phyloP scores from a whole-genome alignment of 2,329 filamentous ascomycete species.

The Apiospora aurea region DNA sequence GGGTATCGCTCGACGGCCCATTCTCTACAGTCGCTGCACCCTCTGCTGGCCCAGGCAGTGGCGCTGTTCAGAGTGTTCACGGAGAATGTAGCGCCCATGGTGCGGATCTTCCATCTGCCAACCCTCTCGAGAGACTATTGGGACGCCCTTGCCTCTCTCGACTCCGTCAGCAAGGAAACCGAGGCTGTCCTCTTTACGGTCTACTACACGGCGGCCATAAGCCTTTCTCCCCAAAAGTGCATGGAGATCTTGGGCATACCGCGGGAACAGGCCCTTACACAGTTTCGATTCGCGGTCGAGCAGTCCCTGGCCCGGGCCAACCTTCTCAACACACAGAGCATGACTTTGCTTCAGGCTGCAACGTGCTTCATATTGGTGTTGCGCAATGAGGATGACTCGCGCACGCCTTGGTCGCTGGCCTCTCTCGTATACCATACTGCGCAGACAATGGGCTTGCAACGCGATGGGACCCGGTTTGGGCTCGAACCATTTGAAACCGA shows the following conservation, averaged over 20 bases:
- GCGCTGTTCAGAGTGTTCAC: constrained; percentile 35
- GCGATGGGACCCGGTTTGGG: constrained; percentile 23
- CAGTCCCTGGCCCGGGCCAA: constrained; percentile 15
- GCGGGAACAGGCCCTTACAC: background rate
- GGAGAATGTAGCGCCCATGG: constrained; percentile 38
- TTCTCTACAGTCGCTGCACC: constrained; percentile 36
- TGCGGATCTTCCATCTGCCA: constrained; percentile 42
- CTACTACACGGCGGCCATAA: constrained; percentile 17
- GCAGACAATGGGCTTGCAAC: constrained; percentile 21
- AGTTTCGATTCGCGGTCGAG: constrained; percentile 13
- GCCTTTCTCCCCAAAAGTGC: background rate
- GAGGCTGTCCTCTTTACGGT: constrained; percentile 28
- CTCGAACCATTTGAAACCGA: constrained; percentile 21
- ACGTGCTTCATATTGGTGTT: constrained; percentile 13
- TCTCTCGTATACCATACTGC: constrained; percentile 13
- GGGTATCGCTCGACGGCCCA: constrained; percentile 36
- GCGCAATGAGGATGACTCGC: constrained; percentile 17
- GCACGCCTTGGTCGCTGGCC: constrained; percentile 17
- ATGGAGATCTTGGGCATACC: background rate
- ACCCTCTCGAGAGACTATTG: constrained; percentile 32
- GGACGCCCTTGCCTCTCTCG: constrained; percentile 26
- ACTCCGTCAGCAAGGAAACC: constrained; percentile 32
- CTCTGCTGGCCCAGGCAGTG: constrained; percentile 34
- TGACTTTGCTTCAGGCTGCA: constrained; percentile 13
- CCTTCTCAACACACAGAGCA: constrained; percentile 19